These are phyloP conservation scores for Mucor plumbeus DNA, from an alignment of 371 early-diverging fungal genomes.

Conservation along the genomic window DNA sequence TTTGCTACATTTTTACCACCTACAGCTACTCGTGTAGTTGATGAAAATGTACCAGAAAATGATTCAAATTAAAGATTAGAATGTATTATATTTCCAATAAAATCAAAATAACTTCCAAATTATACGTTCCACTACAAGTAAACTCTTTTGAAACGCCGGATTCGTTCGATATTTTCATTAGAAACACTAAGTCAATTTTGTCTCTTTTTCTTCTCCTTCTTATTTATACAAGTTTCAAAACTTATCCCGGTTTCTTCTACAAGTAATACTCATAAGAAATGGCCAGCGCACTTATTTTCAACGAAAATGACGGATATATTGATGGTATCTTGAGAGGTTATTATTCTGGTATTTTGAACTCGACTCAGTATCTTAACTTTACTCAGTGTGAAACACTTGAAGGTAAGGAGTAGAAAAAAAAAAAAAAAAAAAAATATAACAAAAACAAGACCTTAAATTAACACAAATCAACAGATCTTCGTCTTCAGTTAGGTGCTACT, in stretches of 20 bases:
- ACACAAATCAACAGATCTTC: slow-evolving; percentile 36
- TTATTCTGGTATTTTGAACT: slow-evolving; percentile 84
- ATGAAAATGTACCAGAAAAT: neutral
- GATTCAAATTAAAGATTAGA: slow-evolving; percentile 1
- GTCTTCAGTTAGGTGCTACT: slow-evolving; percentile 91
- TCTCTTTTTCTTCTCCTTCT: neutral
- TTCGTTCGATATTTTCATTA: neutral
- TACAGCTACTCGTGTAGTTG: slow-evolving; percentile 6
- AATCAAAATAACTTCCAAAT: no score
- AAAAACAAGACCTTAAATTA: slow-evolving; percentile 4
- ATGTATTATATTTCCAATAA: neutral
- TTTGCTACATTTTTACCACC: slow-evolving; percentile 84
- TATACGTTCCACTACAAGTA: neutral
- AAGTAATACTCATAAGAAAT: slow-evolving; percentile 37
- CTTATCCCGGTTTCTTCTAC: neutral
- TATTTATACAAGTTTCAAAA: neutral
- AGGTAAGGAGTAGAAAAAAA: slow-evolving; percentile 55
- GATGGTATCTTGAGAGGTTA: slow-evolving; percentile 97
- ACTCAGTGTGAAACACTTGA: slow-evolving; percentile 98
- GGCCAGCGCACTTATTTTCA: slow-evolving; percentile 82
- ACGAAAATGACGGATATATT: slow-evolving; percentile 90
- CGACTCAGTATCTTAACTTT: slow-evolving; percentile 88
- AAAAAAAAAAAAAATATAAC: neutral
- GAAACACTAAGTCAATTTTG: neutral
- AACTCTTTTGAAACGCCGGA: slow-evolving; percentile 5